phyloP scores from a whole-genome alignment of 768 basidiomycete genomes.

The Podaxis carcinomalis region DNA sequence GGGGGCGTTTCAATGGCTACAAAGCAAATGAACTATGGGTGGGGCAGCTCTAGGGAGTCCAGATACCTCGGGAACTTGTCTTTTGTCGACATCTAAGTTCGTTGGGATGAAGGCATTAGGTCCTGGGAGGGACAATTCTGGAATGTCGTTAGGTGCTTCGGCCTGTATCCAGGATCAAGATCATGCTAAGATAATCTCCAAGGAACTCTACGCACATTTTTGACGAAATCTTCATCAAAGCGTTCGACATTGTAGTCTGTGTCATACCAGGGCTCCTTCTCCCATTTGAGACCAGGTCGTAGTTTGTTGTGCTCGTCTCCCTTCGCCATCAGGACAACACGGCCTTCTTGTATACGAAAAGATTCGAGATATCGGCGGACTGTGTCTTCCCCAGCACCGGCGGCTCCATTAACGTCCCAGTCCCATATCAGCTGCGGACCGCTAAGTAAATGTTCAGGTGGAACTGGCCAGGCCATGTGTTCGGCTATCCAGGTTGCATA shows the following conservation, averaged over 20 bases:
- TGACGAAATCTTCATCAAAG: constrained; percentile 59
- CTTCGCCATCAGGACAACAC: constrained; percentile 79
- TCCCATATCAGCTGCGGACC: constrained; percentile 70
- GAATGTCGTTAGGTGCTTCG: constrained; percentile 54
- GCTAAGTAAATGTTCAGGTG: constrained; percentile 69
- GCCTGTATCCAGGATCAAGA: constrained; percentile 40
- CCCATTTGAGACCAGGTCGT: constrained; percentile 46
- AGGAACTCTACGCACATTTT: constrained; percentile 33
- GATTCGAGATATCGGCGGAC: constrained; percentile 58
- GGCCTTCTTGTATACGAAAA: constrained; percentile 53
- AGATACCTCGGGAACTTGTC: constrained; percentile 57
- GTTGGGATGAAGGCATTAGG: constrained; percentile 91
- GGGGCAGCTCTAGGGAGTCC: neutral
- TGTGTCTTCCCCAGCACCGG: constrained; percentile 40
- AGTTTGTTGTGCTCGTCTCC: constrained; percentile 55
- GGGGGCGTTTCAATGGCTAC: constrained; percentile 73
- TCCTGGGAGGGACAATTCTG: constrained; percentile 72
- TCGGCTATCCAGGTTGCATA: constrained; percentile 78
- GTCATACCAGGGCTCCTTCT: constrained; percentile 88
- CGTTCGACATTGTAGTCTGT: constrained; percentile 79
- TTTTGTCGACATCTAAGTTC: constrained; percentile 79
- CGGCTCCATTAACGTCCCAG: constrained; percentile 52
- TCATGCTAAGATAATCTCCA: neutral
- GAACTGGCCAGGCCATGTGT: constrained; percentile 75
- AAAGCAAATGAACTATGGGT: constrained; percentile 9